phyloP scores from a whole-genome alignment of 129 eudicot species.

The Gnaphalium uliginosum region DNA sequence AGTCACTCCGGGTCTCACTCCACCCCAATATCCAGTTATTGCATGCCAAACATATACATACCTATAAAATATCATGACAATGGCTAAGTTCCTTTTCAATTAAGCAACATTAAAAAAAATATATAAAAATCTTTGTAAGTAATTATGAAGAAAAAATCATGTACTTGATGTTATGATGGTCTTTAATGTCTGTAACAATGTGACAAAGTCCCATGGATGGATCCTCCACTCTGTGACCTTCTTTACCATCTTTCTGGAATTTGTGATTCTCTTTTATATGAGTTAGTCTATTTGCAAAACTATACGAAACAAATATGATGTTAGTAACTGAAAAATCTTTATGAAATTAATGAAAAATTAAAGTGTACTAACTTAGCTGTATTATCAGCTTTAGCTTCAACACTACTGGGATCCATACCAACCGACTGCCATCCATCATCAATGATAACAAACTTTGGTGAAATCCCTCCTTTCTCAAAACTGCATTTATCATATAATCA shows the following conservation, averaged over 20 bases:
- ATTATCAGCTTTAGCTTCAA: constrained; percentile 57
- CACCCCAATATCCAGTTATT: constrained; percentile 89
- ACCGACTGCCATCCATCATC: constrained; percentile 99
- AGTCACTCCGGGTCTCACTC: constrained; percentile 71
- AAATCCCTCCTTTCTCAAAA: constrained; percentile 74
- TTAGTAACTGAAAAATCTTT: constrained; percentile 2
- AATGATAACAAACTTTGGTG: constrained; percentile 86
- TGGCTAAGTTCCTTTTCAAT: neutral
- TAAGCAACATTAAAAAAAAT: neutral
- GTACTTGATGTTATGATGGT: constrained; percentile 62
- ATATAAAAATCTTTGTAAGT: neutral
- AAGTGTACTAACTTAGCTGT: constrained; percentile 63
- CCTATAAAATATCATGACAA: constrained; percentile 35
- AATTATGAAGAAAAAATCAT: neutral
- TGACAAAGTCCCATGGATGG: constrained; percentile 70
- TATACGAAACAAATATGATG: constrained; percentile 29
- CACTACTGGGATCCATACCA: constrained; percentile 64
- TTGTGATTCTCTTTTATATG: constrained; percentile 90
- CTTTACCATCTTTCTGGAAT: constrained; percentile 80
- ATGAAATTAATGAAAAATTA: neutral
- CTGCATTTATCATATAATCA: constrained; percentile 37
- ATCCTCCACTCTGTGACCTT: constrained; percentile 74
- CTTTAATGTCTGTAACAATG: constrained; percentile 67
- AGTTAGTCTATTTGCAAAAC: constrained; percentile 80
- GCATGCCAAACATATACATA: constrained; percentile 97